Conservation (phyloP, 371 early-diverging fungal genomes). For the Chytridium lagenaria region DNA sequence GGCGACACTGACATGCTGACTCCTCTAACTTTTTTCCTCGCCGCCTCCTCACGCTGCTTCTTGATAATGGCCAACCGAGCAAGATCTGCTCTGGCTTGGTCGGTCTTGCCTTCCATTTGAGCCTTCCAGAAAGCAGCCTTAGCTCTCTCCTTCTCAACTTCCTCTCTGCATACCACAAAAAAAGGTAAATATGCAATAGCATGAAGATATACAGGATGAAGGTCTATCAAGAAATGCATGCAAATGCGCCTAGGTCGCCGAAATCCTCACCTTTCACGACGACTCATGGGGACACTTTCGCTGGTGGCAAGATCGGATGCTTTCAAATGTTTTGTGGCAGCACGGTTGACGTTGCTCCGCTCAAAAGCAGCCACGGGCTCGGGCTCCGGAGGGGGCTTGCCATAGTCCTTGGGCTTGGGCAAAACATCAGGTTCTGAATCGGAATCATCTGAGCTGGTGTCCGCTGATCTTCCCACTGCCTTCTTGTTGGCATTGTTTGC, state of each 20-base stretch:
- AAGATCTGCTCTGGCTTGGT: conserved; percentile 70
- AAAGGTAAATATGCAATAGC: not conserved
- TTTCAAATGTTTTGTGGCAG: conserved; percentile 49
- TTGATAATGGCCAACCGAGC: conserved; percentile 70
- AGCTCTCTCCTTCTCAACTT: conserved; percentile 61
- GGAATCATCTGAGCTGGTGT: not conserved
- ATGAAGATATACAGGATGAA: too few species aligned
- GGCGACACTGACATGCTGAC: conserved; percentile 41
- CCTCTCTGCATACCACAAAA: conserved; percentile 42
- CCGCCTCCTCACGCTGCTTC: conserved; percentile 74
- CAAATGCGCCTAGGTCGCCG: not conserved
- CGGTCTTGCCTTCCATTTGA: conserved; percentile 72
- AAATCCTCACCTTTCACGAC: conserved; percentile 49
- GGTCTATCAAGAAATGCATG: too few species aligned
- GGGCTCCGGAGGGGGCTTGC: conserved; percentile 29
- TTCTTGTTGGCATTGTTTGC: not conserved
- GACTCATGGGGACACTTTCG: conserved; percentile 41
- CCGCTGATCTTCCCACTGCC: not conserved
- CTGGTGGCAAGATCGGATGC: conserved; percentile 54
- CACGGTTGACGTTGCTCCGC: conserved; percentile 57
- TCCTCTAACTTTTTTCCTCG: conserved; percentile 59
- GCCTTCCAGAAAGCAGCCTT: conserved; percentile 64
- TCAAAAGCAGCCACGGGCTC: conserved; percentile 26
- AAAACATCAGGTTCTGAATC: conserved; percentile 8
- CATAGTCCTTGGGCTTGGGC: conserved; percentile 17